phyloP scores from a whole-genome alignment of 108 stramenopile species.

The Cyclotella cryptica region DNA sequence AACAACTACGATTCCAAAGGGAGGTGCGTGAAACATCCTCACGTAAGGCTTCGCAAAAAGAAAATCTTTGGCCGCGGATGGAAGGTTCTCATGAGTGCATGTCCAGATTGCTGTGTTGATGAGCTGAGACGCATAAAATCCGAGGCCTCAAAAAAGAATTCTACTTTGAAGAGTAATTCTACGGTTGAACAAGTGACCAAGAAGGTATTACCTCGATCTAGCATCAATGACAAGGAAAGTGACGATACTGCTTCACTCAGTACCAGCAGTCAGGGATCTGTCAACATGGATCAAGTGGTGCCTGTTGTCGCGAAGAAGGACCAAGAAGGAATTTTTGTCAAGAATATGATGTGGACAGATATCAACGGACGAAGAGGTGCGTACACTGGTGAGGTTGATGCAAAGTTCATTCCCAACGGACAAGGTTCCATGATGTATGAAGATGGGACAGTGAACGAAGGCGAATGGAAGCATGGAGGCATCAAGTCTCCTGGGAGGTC shows the following conservation, averaged over 20 bases:
- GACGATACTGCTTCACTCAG: conserved; percentile 43
- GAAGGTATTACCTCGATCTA: background rate
- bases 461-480: conserved; percentile 46
- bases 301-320: conserved; percentile 11
- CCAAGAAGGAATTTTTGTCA: conserved; percentile 25
- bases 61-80: conserved; percentile 50
- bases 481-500: background rate
- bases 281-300: background rate
- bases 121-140: conserved; percentile 36
- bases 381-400: conserved; percentile 45
- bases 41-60: conserved; percentile 51
- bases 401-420: conserved; percentile 43
- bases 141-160: conserved; percentile 1
- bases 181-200: background rate
- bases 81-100: conserved; percentile 54
- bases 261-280: conserved; percentile 5
- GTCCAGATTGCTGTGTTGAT: conserved; percentile 54
- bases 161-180: background rate
- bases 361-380: conserved; percentile 30
- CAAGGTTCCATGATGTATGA: conserved; percentile 38
- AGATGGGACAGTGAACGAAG: conserved; percentile 28
- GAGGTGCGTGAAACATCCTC: conserved; percentile 45
- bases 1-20: conserved; percentile 49
- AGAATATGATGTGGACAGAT: conserved; percentile 47
- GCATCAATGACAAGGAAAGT: conserved; percentile 14